Evolutionary conservation across 139 green algal genomes (phyloP).

Genomic region (Haematococcus lacustris): DNA sequence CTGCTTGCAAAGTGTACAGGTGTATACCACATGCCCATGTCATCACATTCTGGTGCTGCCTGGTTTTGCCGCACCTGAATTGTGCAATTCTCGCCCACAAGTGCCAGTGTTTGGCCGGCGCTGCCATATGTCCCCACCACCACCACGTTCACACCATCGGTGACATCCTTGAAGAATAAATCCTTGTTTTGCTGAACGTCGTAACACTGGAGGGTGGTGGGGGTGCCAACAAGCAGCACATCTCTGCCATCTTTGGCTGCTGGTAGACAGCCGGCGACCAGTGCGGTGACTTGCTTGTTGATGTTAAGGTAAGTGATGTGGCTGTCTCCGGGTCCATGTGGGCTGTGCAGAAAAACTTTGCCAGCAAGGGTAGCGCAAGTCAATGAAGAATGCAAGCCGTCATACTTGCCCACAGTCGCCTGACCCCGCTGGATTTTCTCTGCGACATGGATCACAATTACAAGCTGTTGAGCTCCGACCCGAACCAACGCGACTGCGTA

Average conservation of each 20-base stretch:
- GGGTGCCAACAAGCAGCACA: slow-evolving; percentile 53
- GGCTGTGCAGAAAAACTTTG: slow-evolving; percentile 67
- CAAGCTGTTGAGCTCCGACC: no score
- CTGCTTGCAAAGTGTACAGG: no score
- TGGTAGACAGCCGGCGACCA: slow-evolving; percentile 35
- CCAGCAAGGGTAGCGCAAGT: slow-evolving; percentile 52
- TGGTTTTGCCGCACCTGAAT: not conserved
- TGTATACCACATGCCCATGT: no score
- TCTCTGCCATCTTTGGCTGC: slow-evolving; percentile 22
- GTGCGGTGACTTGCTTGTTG: slow-evolving; percentile 58
- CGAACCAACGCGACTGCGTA: no score
- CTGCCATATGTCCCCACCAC: slow-evolving; percentile 30
- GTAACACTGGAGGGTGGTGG: slow-evolving; percentile 51
- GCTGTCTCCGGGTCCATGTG: slow-evolving; percentile 17
- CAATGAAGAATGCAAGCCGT: slow-evolving; percentile 41
- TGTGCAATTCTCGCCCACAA: slow-evolving; percentile 62
- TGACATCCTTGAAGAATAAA: slow-evolving; percentile 68
- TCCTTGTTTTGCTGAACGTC: slow-evolving; percentile 57
- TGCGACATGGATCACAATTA: no score
- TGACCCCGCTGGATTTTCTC: slow-evolving; percentile 43
- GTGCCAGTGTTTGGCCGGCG: slow-evolving; percentile 21
- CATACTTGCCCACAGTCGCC: slow-evolving; percentile 46
- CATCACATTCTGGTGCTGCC: no score
- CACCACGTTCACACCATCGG: slow-evolving; percentile 46
- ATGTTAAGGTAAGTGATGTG: slow-evolving; percentile 61